Percentiles rank a stretch among this genome's conserved stretches.
Conservation (phyloP, 768 basidiomycete species). For the Trametes sanguinea region DNA sequence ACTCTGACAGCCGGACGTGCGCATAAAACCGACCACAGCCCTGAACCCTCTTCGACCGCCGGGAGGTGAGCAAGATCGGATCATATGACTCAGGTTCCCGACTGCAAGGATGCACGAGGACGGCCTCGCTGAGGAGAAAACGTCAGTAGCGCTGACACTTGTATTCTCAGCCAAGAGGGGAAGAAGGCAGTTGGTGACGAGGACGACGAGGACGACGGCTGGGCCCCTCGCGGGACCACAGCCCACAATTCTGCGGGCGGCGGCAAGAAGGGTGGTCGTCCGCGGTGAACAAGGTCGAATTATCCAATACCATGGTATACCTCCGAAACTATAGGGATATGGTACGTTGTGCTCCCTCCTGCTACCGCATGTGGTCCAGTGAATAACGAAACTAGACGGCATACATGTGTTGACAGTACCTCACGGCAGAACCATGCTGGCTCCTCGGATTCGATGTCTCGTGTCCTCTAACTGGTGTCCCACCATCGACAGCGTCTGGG, state of each 20-base stretch:
- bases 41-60: not conserved
- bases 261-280: conserved; percentile 7
- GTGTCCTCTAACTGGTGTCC: no score
- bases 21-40: not conserved
- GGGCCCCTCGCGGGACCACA: conserved; percentile 5
- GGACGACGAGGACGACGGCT: conserved; percentile 11
- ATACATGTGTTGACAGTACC: no score
- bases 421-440: no score
- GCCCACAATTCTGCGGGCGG: not conserved
- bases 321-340: no score
- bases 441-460: no score
- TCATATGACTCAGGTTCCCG: not conserved
- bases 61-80: not conserved
- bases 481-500: no score
- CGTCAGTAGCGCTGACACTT: not conserved
- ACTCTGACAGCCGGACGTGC: not conserved
- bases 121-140: not conserved
- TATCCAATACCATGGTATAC: no score
- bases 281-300: not conserved
- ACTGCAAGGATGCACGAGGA: not conserved
- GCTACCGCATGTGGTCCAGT: no score
- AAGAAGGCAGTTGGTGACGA: not conserved
- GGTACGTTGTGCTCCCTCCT: no score
- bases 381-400: no score
- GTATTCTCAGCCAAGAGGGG: not conserved